Evolutionary conservation across 192 early-diverging fungal species (phyloP), one percentile per base, ranked within the genome.

Genomic region (Backusella tarrabulga): DNA sequence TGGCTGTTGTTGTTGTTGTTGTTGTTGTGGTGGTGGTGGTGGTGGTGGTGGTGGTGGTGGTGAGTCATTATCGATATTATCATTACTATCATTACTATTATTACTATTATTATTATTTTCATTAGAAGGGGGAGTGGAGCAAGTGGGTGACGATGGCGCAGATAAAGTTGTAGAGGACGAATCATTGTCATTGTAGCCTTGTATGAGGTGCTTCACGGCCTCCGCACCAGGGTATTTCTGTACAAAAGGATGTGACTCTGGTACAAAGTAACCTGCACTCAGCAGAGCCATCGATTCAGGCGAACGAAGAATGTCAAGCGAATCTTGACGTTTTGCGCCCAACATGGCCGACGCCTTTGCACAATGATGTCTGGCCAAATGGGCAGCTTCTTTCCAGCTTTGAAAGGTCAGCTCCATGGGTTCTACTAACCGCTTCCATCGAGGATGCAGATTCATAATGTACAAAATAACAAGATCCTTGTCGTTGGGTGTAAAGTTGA

Each of bases 391-490:
- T 52, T 26, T 26, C 68, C 70, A 52, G 29, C 15, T 32, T 0
- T n/a, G 67, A 6, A 60, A 36, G n/a, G 34, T 34, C 3, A 35
- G 66, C 7, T 78, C 77, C 44, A 71, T 21, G 3, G 68, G 77
- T 19, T 78, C 77, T 6, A 78, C 63, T 17, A 73, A 50, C 7
- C 77, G 54, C 34, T 78, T 78, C 60, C 71, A 78, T 14, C 77
- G 60, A 12, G 71, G 77, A 46, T 68, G 77, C 38, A 78, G 52
- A 73, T 78, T 73, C 63, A 73, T 78, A 1, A 68, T 38, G 34
- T 73, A 78, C n/a, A 78, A 50, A n/a, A 78, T 50, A 6, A 78
- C 41, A 12, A 67, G 38, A 21, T 78, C 77, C 23, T 19, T 34
- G 1, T 78, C 63, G 15, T 29, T 32, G 9, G 52, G 72, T 29